Evolutionary conservation across 2,329 filamentous ascomycete genomes (phyloP), one percentile per base, ranked within the genome.

Genomic region (Akanthomyces uredinophilus): DNA sequence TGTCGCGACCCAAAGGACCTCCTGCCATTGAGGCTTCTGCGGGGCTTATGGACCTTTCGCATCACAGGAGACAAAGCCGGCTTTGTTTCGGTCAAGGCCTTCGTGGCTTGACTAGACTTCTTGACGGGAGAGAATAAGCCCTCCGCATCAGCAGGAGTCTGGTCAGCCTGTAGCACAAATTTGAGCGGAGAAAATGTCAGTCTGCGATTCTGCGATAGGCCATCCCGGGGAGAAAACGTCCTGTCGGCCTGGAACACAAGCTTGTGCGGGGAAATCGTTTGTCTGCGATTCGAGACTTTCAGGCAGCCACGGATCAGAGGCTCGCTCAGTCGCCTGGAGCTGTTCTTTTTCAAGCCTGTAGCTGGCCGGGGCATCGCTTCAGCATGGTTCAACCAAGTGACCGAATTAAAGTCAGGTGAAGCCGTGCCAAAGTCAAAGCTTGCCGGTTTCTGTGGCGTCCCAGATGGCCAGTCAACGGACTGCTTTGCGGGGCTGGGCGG

Each of bases 321-420:
- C 62, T 76, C 74, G 50, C 74, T 76, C 37, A 68, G 71, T 39
- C 74, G 67, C n/a, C 73, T 72, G 14, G 66, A 66, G 11, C 63
- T 62, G 22, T 66, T 71, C 27, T 67, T 71, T 24, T 67, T 56
- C 29, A 65, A 66, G 59, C 64, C 64, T 24, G 68, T 68, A n/a
- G 69, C 66, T 22, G 65, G 64, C 27, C 67, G 64, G 43, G 69
- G 66, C 1, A 60, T 66, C 1, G 63, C 59, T n/a, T 68, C 61
- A 22, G 63, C 54, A 13, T 67, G 37, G 27, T 68, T 68, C 43
- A 74, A 64, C 70, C 71, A 73, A 24, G 70, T 68, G 32, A 67
- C 65, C 0, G 68, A 68, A 49, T 68, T 68, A 29, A 72, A 68
- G 13, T 67, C 68, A 1, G 71, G 64, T 20, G 73, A 71, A n/a